Conservation (phyloP, 2,329 filamentous ascomycete species). For the Verruconis gallopava region DNA sequence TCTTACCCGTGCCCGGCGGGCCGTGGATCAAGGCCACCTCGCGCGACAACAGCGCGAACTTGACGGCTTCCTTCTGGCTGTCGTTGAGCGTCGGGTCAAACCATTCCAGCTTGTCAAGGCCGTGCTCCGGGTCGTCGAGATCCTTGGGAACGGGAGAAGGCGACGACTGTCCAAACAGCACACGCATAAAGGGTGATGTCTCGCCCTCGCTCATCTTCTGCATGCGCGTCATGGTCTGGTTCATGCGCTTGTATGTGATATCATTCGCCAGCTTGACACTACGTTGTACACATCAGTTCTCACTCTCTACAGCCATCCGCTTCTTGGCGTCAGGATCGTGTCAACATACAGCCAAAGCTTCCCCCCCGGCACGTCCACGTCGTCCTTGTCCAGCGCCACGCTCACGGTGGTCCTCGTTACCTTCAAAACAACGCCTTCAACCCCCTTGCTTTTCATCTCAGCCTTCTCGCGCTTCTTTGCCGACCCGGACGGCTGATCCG, state of each 20-base stretch:
- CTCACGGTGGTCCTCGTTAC: slow-evolving; percentile 45
- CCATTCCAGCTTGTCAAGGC: slow-evolving; percentile 37
- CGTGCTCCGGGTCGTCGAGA: slow-evolving; percentile 23
- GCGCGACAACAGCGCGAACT: slow-evolving; percentile 70
- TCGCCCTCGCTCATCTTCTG: slow-evolving; percentile 42
- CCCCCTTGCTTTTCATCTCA: slow-evolving; percentile 55
- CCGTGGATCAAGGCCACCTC: slow-evolving; percentile 89
- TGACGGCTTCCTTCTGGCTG: slow-evolving; percentile 49
- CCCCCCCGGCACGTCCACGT: slow-evolving; percentile 39
- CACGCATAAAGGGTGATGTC: slow-evolving; percentile 44
- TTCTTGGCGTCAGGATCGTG: not conserved
- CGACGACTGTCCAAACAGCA: slow-evolving; percentile 46
- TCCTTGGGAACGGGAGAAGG: slow-evolving; percentile 38
- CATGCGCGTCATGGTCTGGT: slow-evolving; percentile 48
- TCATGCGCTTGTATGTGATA: slow-evolving; percentile 52
- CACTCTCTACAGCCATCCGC: not conserved
- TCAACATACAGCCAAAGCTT: slow-evolving; percentile 50
- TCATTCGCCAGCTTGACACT: slow-evolving; percentile 55
- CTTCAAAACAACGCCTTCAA: slow-evolving; percentile 56
- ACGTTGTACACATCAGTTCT: slow-evolving; percentile 25
- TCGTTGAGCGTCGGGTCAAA: slow-evolving; percentile 44
- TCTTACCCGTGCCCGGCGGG: slow-evolving; percentile 92
- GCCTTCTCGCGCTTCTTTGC: slow-evolving; percentile 61
- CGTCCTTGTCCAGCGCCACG: slow-evolving; percentile 58
- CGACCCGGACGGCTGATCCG: slow-evolving; percentile 58